phyloP scores from a whole-genome alignment of 192 early-diverging fungal genomes.

The Coemansia sp. region DNA sequence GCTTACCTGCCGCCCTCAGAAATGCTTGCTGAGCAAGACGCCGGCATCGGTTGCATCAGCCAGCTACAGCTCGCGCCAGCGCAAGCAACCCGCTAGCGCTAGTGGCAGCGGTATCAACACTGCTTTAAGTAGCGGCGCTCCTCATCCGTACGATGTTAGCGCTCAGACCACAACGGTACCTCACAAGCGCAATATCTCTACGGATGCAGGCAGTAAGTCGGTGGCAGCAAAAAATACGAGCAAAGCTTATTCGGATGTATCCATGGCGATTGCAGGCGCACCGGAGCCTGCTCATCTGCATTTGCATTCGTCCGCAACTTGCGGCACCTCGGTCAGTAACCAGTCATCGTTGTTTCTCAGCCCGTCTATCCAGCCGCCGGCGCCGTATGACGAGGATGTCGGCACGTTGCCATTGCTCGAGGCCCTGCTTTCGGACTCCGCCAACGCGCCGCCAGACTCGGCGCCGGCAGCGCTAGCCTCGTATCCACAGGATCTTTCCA shows the following conservation, averaged over 20 bases:
- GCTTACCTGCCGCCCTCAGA: constrained; percentile 32
- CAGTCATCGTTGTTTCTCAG: constrained; percentile 14
- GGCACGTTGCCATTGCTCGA: constrained; percentile 45
- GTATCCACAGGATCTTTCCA: background rate
- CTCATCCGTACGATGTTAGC: background rate
- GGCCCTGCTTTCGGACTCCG: constrained; percentile 41
- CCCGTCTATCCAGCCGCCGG: constrained; percentile 13
- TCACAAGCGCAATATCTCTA: background rate
- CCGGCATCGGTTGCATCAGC: background rate
- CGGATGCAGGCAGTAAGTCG: background rate
- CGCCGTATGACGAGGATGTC: constrained; percentile 14
- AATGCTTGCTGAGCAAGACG: background rate
- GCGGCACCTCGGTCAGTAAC: background rate
- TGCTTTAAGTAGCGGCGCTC: background rate
- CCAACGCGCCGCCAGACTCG: constrained; percentile 21
- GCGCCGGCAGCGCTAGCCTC: constrained; percentile 18
- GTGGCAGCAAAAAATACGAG: background rate
- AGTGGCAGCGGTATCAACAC: constrained; percentile 1
- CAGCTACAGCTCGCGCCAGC: background rate
- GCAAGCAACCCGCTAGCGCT: background rate
- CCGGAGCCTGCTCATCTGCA: background rate
- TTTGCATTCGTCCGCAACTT: background rate
- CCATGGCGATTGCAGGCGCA: background rate
- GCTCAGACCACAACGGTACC: background rate
- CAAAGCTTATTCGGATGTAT: background rate